Conservation (phyloP, 2,329 filamentous ascomycete genomes). For the Keithomyces neogunnii region DNA sequence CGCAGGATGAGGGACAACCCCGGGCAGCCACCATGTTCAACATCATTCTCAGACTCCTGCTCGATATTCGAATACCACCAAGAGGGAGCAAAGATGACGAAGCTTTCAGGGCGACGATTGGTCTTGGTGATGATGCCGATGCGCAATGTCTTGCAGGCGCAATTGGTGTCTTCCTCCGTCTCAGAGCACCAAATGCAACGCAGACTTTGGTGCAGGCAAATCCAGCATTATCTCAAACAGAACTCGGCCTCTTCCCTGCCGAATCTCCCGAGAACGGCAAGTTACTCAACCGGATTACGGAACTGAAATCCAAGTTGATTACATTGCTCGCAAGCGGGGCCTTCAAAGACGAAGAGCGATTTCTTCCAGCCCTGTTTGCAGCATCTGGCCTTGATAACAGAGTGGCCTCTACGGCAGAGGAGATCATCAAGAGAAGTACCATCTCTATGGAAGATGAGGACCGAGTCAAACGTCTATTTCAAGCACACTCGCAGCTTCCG, state of each 20-base stretch:
- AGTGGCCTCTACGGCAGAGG: slow-evolving; percentile 77
- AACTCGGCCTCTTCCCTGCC: slow-evolving; percentile 21
- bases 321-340: slow-evolving; percentile 75
- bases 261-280: slow-evolving; percentile 56
- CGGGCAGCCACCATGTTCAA: slow-evolving; percentile 62
- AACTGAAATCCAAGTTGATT: slow-evolving; percentile 48
- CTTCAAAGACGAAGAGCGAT: slow-evolving; percentile 75
- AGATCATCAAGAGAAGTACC: slow-evolving; percentile 73
- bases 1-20: slow-evolving; percentile 21
- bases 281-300: slow-evolving; percentile 28
- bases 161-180: slow-evolving; percentile 64
- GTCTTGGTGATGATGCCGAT: slow-evolving; percentile 59
- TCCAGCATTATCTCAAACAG: slow-evolving; percentile 21
- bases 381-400: slow-evolving; percentile 74
- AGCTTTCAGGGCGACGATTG: slow-evolving; percentile 55
- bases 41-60: slow-evolving; percentile 67
- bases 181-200: slow-evolving; percentile 22
- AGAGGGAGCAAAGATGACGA: slow-evolving; percentile 73
- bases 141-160: slow-evolving; percentile 64
- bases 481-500: slow-evolving; percentile 65
- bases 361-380: slow-evolving; percentile 76
- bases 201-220: slow-evolving; percentile 23
- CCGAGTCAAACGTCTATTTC: slow-evolving; percentile 59
- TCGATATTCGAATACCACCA: slow-evolving; percentile 61
- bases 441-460: slow-evolving; percentile 62